Evolutionary conservation across 2,329 filamentous ascomycete genomes (phyloP).

Genomic region (Sclerotinia subarctica): DNA sequence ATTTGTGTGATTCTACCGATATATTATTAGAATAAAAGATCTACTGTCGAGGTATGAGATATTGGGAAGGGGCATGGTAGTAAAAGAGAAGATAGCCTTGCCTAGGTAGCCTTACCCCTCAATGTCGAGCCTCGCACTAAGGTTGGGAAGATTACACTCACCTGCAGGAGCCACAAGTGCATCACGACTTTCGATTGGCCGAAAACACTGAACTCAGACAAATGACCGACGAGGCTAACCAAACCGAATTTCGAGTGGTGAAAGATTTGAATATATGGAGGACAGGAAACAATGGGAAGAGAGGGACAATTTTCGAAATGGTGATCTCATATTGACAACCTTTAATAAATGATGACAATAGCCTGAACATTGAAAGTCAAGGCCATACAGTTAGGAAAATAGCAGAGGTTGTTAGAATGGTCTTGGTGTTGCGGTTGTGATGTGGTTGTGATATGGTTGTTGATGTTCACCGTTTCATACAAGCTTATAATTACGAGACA

Average conservation of each 20-base stretch:
- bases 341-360: not conserved
- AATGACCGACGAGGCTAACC: not conserved
- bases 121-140: not conserved
- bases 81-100: not conserved
- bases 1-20: not conserved
- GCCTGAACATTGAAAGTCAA: not conserved
- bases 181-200: not conserved
- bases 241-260: too few species aligned
- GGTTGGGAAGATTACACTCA: not conserved
- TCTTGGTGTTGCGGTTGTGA: too few species aligned
- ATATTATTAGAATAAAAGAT: not conserved
- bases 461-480: not conserved
- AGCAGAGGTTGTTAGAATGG: not conserved
- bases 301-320: not conserved
- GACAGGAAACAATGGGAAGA: not conserved
- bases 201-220: too few species aligned
- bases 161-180: constrained; percentile 2
- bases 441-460: too few species aligned
- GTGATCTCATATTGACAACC: not conserved
- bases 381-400: too few species aligned
- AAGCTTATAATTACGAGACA: not conserved
- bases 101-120: constrained; percentile 14
- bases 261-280: not conserved
- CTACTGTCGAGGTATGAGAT: not conserved
- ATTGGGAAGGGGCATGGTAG: not conserved